Percentiles rank a stretch among this genome's conserved stretches.
These are phyloP conservation scores for Syzygium aqueum DNA, from an alignment of 345 rosid species.

Conservation along the genomic window DNA sequence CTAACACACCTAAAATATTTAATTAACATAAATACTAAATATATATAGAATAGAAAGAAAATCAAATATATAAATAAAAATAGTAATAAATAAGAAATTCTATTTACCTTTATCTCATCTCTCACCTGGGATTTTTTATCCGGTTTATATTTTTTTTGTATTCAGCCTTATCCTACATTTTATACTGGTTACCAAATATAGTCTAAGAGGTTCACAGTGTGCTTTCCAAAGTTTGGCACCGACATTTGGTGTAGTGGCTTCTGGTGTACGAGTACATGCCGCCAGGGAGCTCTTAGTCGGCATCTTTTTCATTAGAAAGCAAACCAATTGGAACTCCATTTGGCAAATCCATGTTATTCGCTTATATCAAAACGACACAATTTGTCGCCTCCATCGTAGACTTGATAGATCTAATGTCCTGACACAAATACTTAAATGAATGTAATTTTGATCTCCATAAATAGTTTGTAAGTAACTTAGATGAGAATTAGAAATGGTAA, in stretches of 20 bases:
- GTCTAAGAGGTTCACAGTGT: background rate
- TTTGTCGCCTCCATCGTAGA: background rate
- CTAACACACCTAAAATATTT: background rate
- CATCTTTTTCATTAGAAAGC: background rate
- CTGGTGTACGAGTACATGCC: background rate
- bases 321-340: background rate
- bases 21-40: background rate
- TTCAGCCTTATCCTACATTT: background rate
- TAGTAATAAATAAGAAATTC: rapidly evolving
- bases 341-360: background rate
- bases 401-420: background rate
- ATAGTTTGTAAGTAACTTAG: no score
- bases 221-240: background rate
- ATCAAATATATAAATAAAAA: background rate
- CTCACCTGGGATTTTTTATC: background rate
- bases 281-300: background rate
- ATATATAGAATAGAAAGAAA: background rate
- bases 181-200: background rate
- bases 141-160: background rate
- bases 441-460: no score
- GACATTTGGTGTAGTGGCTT: background rate
- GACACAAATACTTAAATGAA: no score
- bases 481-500: no score
- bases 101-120: background rate
- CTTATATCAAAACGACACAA: no score